Evolutionary conservation across 1,284 basidiomycete species (phyloP).

Genomic region (Polyporus tsugae): DNA sequence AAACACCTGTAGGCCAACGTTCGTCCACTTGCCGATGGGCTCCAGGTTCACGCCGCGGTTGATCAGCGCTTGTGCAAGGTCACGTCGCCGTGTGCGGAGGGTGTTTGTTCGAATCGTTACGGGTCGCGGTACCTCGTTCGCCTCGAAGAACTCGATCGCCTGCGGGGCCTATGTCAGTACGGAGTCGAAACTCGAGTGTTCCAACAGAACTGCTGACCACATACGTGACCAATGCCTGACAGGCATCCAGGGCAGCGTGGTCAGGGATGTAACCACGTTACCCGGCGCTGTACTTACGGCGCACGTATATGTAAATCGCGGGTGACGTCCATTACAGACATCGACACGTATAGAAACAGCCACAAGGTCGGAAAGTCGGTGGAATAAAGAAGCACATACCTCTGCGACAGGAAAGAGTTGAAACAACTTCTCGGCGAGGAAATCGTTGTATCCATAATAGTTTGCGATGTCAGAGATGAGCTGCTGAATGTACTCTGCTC

Average conservation of each 20-base stretch:
- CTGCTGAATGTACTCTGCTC: conserved; percentile 92
- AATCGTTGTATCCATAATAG: conserved; percentile 99
- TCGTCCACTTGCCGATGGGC: conserved; percentile 99
- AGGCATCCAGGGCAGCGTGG: background rate
- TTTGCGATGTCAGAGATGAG: conserved; percentile 88
- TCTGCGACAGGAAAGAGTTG: conserved; percentile 93
- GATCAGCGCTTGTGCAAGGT: conserved; percentile 94
- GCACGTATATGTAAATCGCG: background rate
- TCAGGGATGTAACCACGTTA: background rate
- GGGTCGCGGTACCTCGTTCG: conserved; percentile 95
- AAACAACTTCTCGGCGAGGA: conserved; percentile 94
- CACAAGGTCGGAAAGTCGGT: background rate
- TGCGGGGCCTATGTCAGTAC: conserved; percentile 40
- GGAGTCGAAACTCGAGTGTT: background rate
- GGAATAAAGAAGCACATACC: conserved; percentile 49
- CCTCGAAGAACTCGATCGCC: conserved; percentile 99
- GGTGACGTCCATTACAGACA: background rate
- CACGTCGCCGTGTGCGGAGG: conserved; percentile 90
- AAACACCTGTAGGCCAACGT: conserved; percentile 97
- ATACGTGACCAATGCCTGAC: background rate
- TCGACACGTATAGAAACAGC: background rate
- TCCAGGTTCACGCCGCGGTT: conserved; percentile 98
- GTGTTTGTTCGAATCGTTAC: conserved; percentile 99
- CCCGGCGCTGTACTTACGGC: background rate
- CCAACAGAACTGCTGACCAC: background rate